Evolutionary conservation across 225 moss, liverwort and hornwort genomes (phyloP).

Genomic region (Pleurozium schreberi): DNA sequence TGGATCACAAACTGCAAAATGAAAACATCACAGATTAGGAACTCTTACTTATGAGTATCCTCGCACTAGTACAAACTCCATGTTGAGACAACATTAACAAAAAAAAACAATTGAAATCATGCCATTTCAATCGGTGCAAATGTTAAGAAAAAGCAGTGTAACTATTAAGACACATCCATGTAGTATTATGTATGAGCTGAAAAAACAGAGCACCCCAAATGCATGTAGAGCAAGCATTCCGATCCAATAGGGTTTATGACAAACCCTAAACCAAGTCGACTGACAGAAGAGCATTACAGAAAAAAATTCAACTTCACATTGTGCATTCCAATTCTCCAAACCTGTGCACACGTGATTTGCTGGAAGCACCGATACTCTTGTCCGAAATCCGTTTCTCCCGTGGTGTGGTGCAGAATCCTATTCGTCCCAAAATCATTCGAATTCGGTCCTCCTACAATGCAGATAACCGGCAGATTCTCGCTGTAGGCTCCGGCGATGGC

Average conservation of each 20-base stretch:
- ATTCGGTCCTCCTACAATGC: constrained; percentile 72
- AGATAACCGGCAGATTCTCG: constrained; percentile 72
- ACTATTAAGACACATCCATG: not conserved
- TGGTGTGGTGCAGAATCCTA: constrained; percentile 70
- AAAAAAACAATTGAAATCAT: not conserved
- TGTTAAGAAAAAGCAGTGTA: not conserved
- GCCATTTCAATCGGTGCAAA: not conserved
- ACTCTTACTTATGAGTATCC: not conserved
- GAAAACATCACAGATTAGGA: not conserved
- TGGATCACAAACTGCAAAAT: not conserved
- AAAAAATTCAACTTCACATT: not conserved
- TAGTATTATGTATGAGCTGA: not conserved
- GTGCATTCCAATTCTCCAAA: not conserved
- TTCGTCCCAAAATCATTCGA: constrained; percentile 77
- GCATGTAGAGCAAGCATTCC: not conserved
- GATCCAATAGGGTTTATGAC: not conserved
- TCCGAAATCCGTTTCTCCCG: constrained; percentile 49
- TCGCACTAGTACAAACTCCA: not conserved
- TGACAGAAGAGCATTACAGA: not conserved
- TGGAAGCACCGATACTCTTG: constrained; percentile 67
- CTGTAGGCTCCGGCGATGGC: constrained; percentile 87
- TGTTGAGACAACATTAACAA: too few species aligned
- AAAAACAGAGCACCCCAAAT: not conserved
- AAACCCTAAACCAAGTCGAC: not conserved
- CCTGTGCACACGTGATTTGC: constrained; percentile 41